Evolutionary conservation across 768 basidiomycete genomes (phyloP), one percentile per base, ranked within the genome.

Genomic region (Boletus insuetus): DNA sequence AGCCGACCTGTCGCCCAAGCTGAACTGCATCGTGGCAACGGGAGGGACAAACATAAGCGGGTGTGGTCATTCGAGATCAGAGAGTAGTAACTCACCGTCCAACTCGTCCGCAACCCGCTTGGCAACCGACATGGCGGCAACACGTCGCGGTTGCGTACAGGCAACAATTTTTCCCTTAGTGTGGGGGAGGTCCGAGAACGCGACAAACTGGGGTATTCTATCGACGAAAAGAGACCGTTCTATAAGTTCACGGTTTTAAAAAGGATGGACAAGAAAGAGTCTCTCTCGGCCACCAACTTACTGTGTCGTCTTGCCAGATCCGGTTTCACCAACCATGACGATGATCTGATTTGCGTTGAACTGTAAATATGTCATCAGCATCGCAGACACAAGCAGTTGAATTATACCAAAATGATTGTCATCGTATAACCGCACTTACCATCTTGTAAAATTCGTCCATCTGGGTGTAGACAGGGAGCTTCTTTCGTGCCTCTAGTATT

Each of bases 91-190:
- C 91, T 64, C 62, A 93, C 93, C 92, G 69, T 98, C 96, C 94
- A 98, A 95, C 73, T 98, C 96, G 66, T 98, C 96, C 6, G 96
- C 94, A 2, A 99, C 96, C 74, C 96, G 94, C 71, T 96, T 95
- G 20, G 96, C 96, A 3, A 98, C 96, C 16, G 91, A 93, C 93
- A 97, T 98, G 10, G 96, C 94, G 12, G 96, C 94, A 4, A 99
- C 94, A 75, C 96, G 82, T 63, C 96, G 80, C 1, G 96, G 96
- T 68, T 99, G 96, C 3, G 96, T 99, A 65, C 96, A 99, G 0
- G 96, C 96, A 4, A 99, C 87, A 63, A 98, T 74, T 71, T 94
- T 97, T 37, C 91, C 87, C 70, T 83, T 89, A 6, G 86, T 83
- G 67, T 98, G 94, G 0, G 95, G 94, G 32, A 97, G 73, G 72